Percentiles rank a stretch among this genome's conserved stretches.
Evolutionary conservation across 208 protist species (phyloP).

Genomic region (Leishmania amazonensis): DNA sequence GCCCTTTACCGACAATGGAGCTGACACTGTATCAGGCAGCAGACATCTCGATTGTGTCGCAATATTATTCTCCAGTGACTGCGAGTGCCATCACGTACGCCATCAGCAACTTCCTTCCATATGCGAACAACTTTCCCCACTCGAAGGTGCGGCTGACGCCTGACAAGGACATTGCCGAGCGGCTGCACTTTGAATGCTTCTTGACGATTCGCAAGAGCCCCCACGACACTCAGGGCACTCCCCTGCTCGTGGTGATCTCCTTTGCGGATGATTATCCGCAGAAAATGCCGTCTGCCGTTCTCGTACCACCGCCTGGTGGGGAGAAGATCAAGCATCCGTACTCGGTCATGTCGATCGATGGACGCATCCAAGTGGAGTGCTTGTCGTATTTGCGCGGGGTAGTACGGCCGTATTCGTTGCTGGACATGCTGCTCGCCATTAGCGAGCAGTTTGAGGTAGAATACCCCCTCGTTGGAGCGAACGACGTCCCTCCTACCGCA

Average conservation of each 20-base stretch:
- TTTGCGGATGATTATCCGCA: constrained; percentile 42
- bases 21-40: constrained; percentile 30
- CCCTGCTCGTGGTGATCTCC: constrained; percentile 33
- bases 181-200: constrained; percentile 33
- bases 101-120: constrained; percentile 56
- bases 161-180: constrained; percentile 19
- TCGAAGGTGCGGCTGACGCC: constrained; percentile 30
- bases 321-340: constrained; percentile 53
- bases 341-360: constrained; percentile 48
- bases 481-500: constrained; percentile 21
- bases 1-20: constrained; percentile 11
- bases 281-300: constrained; percentile 25
- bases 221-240: constrained; percentile 3
- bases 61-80: constrained; percentile 29
- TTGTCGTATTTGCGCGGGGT: constrained; percentile 55
- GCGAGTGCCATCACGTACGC: constrained; percentile 46
- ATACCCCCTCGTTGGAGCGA: constrained; percentile 47
- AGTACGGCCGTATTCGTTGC: constrained; percentile 56
- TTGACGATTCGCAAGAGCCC: constrained; percentile 22
- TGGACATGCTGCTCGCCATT: constrained; percentile 69
- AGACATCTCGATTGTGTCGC: constrained; percentile 27
- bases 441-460: constrained; percentile 76
- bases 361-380: constrained; percentile 51
- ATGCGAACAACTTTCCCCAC: constrained; percentile 54
- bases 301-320: constrained; percentile 28